Conservation (phyloP, 106 monocot species). For the Acorus calamus region DNA sequence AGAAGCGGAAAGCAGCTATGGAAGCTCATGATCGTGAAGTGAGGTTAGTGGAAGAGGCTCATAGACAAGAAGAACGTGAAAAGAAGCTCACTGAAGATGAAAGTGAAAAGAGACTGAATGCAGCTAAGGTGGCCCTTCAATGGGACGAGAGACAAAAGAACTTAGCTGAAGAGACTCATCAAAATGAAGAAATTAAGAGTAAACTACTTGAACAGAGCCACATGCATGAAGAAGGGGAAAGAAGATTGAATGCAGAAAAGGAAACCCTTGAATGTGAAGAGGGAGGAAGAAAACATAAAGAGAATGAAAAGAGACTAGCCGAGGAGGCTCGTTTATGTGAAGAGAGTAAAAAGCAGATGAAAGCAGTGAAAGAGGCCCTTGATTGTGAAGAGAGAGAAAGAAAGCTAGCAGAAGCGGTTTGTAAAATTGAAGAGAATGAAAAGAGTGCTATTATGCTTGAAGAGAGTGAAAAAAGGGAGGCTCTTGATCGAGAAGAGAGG, state of each 20-base stretch:
- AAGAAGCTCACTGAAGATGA: not conserved
- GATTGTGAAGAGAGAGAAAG: conserved; percentile 9
- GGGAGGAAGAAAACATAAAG: conserved; percentile 4
- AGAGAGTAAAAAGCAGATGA: conserved; percentile 12
- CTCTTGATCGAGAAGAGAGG: too few species aligned
- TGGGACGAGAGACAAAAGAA: too few species aligned
- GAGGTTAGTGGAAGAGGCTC: too few species aligned
- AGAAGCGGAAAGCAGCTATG: conserved; percentile 3
- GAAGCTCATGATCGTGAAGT: not conserved
- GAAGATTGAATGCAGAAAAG: not conserved
- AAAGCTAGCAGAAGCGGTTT: conserved; percentile 8
- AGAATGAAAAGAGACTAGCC: not conserved
- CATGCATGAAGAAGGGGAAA: too few species aligned
- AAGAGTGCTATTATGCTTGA: not conserved
- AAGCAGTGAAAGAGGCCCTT: conserved; percentile 9
- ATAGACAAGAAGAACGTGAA: too few species aligned
- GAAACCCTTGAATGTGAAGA: not conserved
- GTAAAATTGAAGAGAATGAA: conserved; percentile 7
- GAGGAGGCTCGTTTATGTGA: conserved; percentile 3
- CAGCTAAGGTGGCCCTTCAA: conserved; percentile 1
- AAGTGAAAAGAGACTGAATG: conserved; percentile 9
- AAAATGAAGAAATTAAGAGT: too few species aligned
- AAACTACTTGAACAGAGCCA: too few species aligned
- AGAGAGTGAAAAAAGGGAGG: not conserved
- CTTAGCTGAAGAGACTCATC: too few species aligned